Evolutionary conservation across 2,329 filamentous ascomycete species (phyloP).

Genomic region (Magnaporthiopsis rhizophila): DNA sequence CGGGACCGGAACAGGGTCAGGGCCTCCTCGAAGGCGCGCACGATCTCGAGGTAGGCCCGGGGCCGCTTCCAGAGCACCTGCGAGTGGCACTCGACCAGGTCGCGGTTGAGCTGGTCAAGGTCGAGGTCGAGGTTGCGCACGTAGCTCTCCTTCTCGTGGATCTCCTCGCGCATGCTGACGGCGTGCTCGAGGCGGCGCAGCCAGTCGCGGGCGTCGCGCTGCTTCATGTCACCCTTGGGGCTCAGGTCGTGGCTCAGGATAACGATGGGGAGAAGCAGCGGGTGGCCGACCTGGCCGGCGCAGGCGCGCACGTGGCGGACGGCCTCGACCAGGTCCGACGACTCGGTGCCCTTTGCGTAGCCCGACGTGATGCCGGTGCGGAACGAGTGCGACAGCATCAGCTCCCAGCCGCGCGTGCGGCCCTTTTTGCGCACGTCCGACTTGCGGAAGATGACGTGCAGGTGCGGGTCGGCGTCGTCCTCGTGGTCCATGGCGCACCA

Average conservation of each 20-base stretch:
- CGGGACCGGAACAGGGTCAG: slow-evolving; percentile 13
- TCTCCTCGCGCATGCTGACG: slow-evolving; percentile 52
- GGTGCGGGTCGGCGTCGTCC: slow-evolving; percentile 46
- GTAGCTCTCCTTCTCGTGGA: slow-evolving; percentile 47
- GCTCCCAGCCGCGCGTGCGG: slow-evolving; percentile 55
- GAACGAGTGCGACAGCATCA: slow-evolving; percentile 53
- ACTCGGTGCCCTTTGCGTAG: slow-evolving; percentile 53
- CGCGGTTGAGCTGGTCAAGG: slow-evolving; percentile 51
- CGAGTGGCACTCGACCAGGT: slow-evolving; percentile 53
- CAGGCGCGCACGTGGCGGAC: slow-evolving; percentile 44
- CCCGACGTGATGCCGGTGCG: slow-evolving; percentile 47
- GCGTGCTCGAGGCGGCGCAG: slow-evolving; percentile 53
- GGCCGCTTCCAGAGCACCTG: slow-evolving; percentile 31
- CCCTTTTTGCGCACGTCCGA: slow-evolving; percentile 55
- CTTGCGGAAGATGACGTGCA: slow-evolving; percentile 52
- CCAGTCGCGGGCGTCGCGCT: slow-evolving; percentile 56
- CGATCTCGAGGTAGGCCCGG: slow-evolving; percentile 40
- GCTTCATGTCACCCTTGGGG: slow-evolving; percentile 48
- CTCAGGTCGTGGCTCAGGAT: slow-evolving; percentile 52
- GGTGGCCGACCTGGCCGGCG: slow-evolving; percentile 43
- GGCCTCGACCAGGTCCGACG: slow-evolving; percentile 42
- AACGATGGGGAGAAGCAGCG: slow-evolving; percentile 50
- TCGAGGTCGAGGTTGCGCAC: slow-evolving; percentile 43
- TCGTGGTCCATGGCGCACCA: slow-evolving; percentile 51
- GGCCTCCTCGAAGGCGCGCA: slow-evolving; percentile 13